These are phyloP conservation scores for Ascochyta koolunga DNA, from an alignment of 2,329 filamentous ascomycete species.

Conservation along the genomic window DNA sequence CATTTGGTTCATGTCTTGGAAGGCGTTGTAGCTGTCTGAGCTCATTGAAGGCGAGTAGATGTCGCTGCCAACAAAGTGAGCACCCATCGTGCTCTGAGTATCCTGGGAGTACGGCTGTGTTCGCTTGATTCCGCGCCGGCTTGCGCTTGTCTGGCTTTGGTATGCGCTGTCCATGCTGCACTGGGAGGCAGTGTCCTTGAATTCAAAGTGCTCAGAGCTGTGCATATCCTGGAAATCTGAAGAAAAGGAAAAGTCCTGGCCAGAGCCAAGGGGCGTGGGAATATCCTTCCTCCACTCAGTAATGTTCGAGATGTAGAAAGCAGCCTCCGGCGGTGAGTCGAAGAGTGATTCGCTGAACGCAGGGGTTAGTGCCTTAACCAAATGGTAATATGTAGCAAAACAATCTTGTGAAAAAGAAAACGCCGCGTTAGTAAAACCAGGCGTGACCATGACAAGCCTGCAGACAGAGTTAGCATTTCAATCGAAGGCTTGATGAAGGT, in stretches of 20 bases:
- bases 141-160: slow-evolving; percentile 48
- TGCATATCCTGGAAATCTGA: slow-evolving; percentile 45
- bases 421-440: slow-evolving; percentile 46
- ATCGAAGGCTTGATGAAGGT: not conserved
- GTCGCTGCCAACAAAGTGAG: slow-evolving; percentile 38
- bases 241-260: slow-evolving; percentile 44
- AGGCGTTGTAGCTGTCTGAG: slow-evolving; percentile 43
- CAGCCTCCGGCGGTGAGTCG: slow-evolving; percentile 43
- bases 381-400: slow-evolving; percentile 20
- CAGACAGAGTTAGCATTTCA: not conserved
- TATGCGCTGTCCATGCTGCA: slow-evolving; percentile 53
- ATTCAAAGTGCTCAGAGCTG: slow-evolving; percentile 41
- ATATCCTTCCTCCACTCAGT: slow-evolving; percentile 51
- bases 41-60: slow-evolving; percentile 47
- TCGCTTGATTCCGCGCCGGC: slow-evolving; percentile 37
- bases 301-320: slow-evolving; percentile 47
- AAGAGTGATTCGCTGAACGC: slow-evolving; percentile 48
- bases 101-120: slow-evolving; percentile 41
- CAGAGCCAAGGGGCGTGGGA: slow-evolving; percentile 39
- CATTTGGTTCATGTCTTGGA: slow-evolving; percentile 45
- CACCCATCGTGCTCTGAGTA: slow-evolving; percentile 35
- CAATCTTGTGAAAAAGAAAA: slow-evolving; percentile 35
- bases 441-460: not conserved
- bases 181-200: slow-evolving; percentile 47
- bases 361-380: slow-evolving; percentile 46